Base-by-base conservation (phyloP, 2,329 filamentous ascomycete species). In the Hypoxylon sp. region DNA sequence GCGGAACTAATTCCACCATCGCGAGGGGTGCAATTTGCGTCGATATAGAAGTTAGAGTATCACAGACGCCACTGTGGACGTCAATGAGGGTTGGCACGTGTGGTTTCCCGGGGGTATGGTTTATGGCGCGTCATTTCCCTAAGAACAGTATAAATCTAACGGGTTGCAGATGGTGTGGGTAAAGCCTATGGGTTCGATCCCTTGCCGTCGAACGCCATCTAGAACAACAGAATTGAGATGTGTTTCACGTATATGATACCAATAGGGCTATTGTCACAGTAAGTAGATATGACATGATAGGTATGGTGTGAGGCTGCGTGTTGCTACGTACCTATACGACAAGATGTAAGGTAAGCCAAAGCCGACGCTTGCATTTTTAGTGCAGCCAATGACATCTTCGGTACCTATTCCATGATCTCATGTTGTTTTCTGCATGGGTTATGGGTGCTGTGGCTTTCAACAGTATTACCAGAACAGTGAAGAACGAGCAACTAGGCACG, bases 161-260 rank as follows among this genome's bases (percentile, higher is more conserved):
- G 44, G 39, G 59, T 22, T 59, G 35, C 22, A 29, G 51, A 48
- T 51, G 57, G 42, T 44, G 44, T 46, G 26, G 48, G 19, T 14
- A 13, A 13, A 55, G n/a, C 11, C 51, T 53, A 22, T 31, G 29
- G 29, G 47, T 33, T 58, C 44, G 22, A 19, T n/a, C 35, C 24
- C 24, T 52, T 33, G 33, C 22, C 33, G 31, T 59, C 44, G 24
- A 61, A 31, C 17, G 35, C 44, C 47, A 33, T 53, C 46, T 57
- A 44, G 24, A 26, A 46, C 29, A 14, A 33, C 33, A 37, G 33
- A 47, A n/a, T 42, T 26, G 53, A 51, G 53, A 17, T n/a, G 11
- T 48, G 61, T 65, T 52, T 65, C 52, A 58, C 39, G 22, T 42
- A 37, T 14, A 10, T 51, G 33, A 62, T 59, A 47, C 65, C 17